These are phyloP conservation scores for Aspergillus bombycis DNA, from an alignment of 2,329 filamentous ascomycete species.

Conservation along the genomic window DNA sequence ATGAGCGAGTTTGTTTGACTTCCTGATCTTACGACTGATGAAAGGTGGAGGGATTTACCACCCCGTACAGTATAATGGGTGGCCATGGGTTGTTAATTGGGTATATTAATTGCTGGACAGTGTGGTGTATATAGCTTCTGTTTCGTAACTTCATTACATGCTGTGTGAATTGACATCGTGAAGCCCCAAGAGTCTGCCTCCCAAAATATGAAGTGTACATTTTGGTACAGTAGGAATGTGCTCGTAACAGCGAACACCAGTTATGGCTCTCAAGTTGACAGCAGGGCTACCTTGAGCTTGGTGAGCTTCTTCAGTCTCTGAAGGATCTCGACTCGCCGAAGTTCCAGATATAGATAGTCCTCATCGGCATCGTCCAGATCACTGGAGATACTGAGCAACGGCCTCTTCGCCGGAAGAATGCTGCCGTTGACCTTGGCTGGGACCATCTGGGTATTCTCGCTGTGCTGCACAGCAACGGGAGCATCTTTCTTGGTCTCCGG, in stretches of 20 bases:
- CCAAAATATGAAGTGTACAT: not conserved
- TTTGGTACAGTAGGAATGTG: not conserved
- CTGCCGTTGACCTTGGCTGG: conserved; percentile 20
- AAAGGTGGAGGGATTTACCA: not conserved
- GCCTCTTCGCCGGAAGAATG: conserved; percentile 18
- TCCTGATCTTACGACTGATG: not conserved
- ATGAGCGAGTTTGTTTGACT: not conserved
- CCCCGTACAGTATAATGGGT: not conserved
- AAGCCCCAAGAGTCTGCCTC: not conserved
- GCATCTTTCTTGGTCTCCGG: not conserved
- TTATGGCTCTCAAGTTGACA: not conserved
- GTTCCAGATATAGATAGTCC: conserved; percentile 38
- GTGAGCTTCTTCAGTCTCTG: conserved; percentile 37
- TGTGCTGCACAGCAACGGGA: conserved; percentile 17
- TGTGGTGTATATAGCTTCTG: not conserved
- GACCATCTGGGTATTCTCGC: conserved; percentile 15
- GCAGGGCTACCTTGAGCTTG: conserved; percentile 26
- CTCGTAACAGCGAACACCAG: not conserved
- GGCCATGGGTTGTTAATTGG: no score
- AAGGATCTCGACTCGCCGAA: conserved; percentile 39
- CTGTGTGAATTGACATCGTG: not conserved
- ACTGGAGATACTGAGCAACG: conserved; percentile 25
- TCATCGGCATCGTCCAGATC: conserved; percentile 40
- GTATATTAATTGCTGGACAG: not conserved
- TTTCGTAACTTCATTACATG: not conserved